These are phyloP conservation scores for Cyberlindnera lachancei DNA, from an alignment of 805 yeast species.

Conservation along the genomic window DNA sequence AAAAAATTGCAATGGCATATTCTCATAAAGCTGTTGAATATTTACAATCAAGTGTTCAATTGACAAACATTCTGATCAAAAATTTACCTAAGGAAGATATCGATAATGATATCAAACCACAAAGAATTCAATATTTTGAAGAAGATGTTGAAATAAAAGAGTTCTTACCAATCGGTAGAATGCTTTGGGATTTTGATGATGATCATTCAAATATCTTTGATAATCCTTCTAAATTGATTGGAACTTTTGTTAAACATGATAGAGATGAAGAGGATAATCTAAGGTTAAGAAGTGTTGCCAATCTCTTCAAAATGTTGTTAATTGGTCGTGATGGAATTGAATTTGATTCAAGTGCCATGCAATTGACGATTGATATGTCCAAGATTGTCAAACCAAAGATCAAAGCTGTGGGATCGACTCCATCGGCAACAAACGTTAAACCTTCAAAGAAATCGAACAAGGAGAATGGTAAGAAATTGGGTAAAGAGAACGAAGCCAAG, in stretches of 20 bases:
- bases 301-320: slow-evolving; percentile 24
- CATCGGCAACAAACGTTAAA: background rate
- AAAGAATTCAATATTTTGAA: slow-evolving; percentile 45
- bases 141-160: slow-evolving; percentile 63
- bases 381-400: slow-evolving; percentile 3
- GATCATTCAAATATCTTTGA: slow-evolving; percentile 12
- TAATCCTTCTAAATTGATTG: slow-evolving; percentile 15
- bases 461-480: slow-evolving; percentile 1
- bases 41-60: slow-evolving; percentile 22
- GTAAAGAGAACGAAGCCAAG: background rate
- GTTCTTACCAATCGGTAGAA: slow-evolving; percentile 45
- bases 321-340: slow-evolving; percentile 23
- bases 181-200: slow-evolving; percentile 58
- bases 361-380: slow-evolving; percentile 13
- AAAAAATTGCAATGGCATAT: slow-evolving; percentile 33
- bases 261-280: slow-evolving; percentile 24
- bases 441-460: slow-evolving; percentile 1
- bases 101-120: slow-evolving; percentile 28
- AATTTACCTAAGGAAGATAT: slow-evolving; percentile 9
- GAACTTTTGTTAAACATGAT: slow-evolving; percentile 22
- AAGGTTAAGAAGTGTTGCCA: slow-evolving; percentile 29
- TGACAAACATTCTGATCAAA: slow-evolving; percentile 24
- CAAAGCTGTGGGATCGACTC: background rate
- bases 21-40: slow-evolving; percentile 27
- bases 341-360: slow-evolving; percentile 14